Percentiles rank a stretch among this genome's conserved stretches.
Conservation (phyloP, 768 basidiomycete species). For the Postia placenta region DNA sequence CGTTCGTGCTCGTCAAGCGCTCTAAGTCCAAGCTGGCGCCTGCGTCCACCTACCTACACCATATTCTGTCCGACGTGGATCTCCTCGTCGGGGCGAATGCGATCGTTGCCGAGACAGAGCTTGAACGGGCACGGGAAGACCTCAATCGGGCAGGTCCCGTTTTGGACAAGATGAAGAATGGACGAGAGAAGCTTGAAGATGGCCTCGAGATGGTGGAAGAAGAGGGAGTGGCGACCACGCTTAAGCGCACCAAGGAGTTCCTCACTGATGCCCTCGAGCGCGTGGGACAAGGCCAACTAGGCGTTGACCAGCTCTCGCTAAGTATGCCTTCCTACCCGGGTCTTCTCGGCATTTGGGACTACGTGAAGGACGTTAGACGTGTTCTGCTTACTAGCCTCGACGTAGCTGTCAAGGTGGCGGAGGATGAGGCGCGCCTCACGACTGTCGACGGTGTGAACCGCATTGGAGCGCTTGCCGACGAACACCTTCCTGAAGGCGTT, state of each 20-base stretch:
- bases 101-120: conserved; percentile 77
- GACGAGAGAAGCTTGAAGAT: conserved; percentile 71
- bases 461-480: conserved; percentile 65
- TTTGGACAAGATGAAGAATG: conserved; percentile 80
- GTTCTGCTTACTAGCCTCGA: conserved; percentile 80
- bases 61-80: conserved; percentile 87
- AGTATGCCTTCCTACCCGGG: conserved; percentile 80
- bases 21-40: conserved; percentile 95
- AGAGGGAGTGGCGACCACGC: conserved; percentile 47
- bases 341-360: conserved; percentile 77
- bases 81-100: conserved; percentile 82
- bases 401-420: conserved; percentile 68
- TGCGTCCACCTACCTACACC: conserved; percentile 83
- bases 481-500: conserved; percentile 73
- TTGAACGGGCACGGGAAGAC: conserved; percentile 64
- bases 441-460: conserved; percentile 61
- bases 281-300: conserved; percentile 71
- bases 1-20: conserved; percentile 93
- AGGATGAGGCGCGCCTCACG: conserved; percentile 73
- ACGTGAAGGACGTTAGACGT: conserved; percentile 71
- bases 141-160: conserved; percentile 69
- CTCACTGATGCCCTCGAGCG: conserved; percentile 68
- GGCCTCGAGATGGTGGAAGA: conserved; percentile 79
- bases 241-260: conserved; percentile 46
- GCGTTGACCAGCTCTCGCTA: conserved; percentile 38